Conservation (phyloP, 169 alveolate genomes). For the Cryptosporidium andersoni region DNA sequence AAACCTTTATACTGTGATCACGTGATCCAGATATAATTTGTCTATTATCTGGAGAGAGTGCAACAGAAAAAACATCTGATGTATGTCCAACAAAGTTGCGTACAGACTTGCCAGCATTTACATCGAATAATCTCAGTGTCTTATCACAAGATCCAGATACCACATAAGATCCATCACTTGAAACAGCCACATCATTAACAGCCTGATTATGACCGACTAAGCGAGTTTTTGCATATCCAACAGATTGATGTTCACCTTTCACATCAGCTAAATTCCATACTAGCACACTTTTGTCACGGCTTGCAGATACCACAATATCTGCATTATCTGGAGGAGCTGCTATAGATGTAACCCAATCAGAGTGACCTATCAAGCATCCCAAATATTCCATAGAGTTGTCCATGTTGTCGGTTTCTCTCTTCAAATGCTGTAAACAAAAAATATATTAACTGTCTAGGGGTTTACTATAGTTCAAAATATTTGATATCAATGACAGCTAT, state of each 20-base stretch:
- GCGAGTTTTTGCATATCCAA: constrained; percentile 83
- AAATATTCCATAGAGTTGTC: constrained; percentile 61
- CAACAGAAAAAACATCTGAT: constrained; percentile 93
- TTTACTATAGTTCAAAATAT: too few relatives aligned
- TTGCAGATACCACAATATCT: constrained; percentile 90
- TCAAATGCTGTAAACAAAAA: neutral
- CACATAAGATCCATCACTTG: constrained; percentile 93
- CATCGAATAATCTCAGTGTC: constrained; percentile 93
- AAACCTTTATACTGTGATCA: constrained; percentile 93
- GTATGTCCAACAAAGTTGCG: constrained; percentile 93
- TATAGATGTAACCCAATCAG: constrained; percentile 94
- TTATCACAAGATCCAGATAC: constrained; percentile 94
- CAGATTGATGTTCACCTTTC: constrained; percentile 80
- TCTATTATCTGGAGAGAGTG: constrained; percentile 97
- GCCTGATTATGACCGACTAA: constrained; percentile 92
- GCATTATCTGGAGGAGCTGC: constrained; percentile 90
- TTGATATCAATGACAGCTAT: too few relatives aligned
- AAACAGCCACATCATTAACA: constrained; percentile 91
- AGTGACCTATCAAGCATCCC: constrained; percentile 81
- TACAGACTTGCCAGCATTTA: constrained; percentile 88
- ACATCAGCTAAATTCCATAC: constrained; percentile 84
- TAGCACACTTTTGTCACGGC: constrained; percentile 87
- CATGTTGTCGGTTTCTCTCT: neutral
- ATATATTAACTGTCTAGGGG: too few relatives aligned
- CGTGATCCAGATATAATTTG: constrained; percentile 98